These are phyloP conservation scores for Platanthera guangdongensis DNA, from an alignment of 106 monocot genomes.

Conservation along the genomic window DNA sequence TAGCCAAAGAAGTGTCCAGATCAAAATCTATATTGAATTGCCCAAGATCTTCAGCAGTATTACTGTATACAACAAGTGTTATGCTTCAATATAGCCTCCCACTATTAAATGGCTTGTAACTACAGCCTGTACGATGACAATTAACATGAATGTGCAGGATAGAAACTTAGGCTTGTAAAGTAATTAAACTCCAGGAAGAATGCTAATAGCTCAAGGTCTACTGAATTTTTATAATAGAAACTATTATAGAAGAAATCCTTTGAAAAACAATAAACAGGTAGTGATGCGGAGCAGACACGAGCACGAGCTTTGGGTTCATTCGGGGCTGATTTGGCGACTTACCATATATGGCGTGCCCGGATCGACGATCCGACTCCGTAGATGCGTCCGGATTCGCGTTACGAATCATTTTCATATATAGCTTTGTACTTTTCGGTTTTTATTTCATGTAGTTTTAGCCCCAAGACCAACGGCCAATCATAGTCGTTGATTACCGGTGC, in stretches of 20 bases:
- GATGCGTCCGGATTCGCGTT: too few species aligned
- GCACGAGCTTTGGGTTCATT: too few species aligned
- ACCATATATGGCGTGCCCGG: too few species aligned
- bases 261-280: background rate
- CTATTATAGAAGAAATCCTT: background rate
- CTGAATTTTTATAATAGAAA: background rate
- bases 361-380: too few species aligned
- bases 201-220: background rate
- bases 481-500: too few species aligned
- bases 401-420: too few species aligned
- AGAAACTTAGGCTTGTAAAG: background rate
- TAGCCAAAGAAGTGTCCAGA: slow-evolving; percentile 72
- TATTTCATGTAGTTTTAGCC: too few species aligned
- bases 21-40: slow-evolving; percentile 87
- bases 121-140: slow-evolving; percentile 57
- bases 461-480: too few species aligned
- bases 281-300: too few species aligned
- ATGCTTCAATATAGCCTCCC: slow-evolving; percentile 89
- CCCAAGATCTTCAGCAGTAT: slow-evolving; percentile 95
- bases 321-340: too few species aligned
- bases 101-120: slow-evolving; percentile 90
- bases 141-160: background rate
- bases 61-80: slow-evolving; percentile 90
- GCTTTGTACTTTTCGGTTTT: too few species aligned
- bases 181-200: background rate